Evolutionary conservation across 768 basidiomycete genomes (phyloP).

Genomic region (Crassisporium funariophilum): DNA sequence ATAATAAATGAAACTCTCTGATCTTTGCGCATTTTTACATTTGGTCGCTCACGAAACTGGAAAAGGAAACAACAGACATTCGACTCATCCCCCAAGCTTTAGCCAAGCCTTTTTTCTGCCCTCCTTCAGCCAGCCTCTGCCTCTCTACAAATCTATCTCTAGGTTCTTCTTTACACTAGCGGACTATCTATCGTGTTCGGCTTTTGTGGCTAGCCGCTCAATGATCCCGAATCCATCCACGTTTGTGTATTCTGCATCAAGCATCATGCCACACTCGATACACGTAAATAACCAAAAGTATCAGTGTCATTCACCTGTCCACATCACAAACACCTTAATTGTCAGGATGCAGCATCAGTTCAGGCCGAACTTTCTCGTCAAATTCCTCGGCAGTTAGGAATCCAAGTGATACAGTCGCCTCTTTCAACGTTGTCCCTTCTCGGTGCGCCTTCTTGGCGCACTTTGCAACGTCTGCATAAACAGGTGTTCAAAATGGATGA

Average conservation of each 20-base stretch:
- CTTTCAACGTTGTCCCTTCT: conserved; percentile 95
- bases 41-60: conserved; percentile 27
- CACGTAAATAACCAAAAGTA: conserved; percentile 23
- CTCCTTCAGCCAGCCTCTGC: background rate
- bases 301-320: conserved; percentile 18
- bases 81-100: conserved; percentile 14
- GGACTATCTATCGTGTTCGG: too few relatives aligned
- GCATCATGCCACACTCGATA: conserved; percentile 22
- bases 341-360: conserved; percentile 83
- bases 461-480: conserved; percentile 86
- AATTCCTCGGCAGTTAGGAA: conserved; percentile 90
- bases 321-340: conserved; percentile 25
- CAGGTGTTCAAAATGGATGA: conserved; percentile 13
- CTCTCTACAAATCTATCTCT: conserved; percentile 2
- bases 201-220: too few relatives aligned
- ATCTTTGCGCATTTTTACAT: conserved; percentile 29
- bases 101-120: conserved; percentile 10
- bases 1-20: conserved; percentile 28
- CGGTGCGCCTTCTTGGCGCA: conserved; percentile 99
- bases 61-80: conserved; percentile 27
- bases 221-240: conserved; percentile 8
- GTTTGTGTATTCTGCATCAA: conserved; percentile 8
- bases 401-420: conserved; percentile 87
- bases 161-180: too few relatives aligned
- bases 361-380: conserved; percentile 90